phyloP scores from a whole-genome alignment of 2,329 filamentous ascomycete species.

The Venturia pyrina region DNA sequence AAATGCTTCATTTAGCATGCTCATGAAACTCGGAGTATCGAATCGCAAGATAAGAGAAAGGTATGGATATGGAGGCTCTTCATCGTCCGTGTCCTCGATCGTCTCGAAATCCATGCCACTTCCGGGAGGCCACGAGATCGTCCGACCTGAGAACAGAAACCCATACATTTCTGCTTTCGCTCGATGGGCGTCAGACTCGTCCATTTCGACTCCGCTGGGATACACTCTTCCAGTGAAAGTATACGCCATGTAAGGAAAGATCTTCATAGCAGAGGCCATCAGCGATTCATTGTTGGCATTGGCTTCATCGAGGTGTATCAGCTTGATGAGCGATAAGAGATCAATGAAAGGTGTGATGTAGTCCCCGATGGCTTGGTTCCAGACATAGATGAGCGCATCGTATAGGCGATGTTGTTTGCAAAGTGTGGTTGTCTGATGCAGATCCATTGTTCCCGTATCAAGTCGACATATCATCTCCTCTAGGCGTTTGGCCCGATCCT shows the following conservation, averaged over 20 bases:
- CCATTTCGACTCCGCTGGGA: slow-evolving; percentile 68
- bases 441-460: slow-evolving; percentile 80
- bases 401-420: slow-evolving; percentile 91
- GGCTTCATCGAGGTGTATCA: slow-evolving; percentile 46
- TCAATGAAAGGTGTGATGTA: slow-evolving; percentile 87
- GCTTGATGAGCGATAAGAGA: slow-evolving; percentile 53
- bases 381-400: slow-evolving; percentile 92
- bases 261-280: slow-evolving; percentile 68
- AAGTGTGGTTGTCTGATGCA: slow-evolving; percentile 82
- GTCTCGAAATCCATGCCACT: slow-evolving; percentile 53
- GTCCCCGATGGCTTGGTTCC: slow-evolving; percentile 83
- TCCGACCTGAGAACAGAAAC: slow-evolving; percentile 83
- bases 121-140: slow-evolving; percentile 62
- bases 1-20: slow-evolving; percentile 92
- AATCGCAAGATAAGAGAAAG: slow-evolving; percentile 76
- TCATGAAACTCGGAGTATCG: slow-evolving; percentile 85
- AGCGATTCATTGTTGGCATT: slow-evolving; percentile 50
- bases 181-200: slow-evolving; percentile 58
- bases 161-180: slow-evolving; percentile 87
- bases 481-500: slow-evolving; percentile 64
- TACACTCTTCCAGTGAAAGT: slow-evolving; percentile 84
- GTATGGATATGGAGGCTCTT: slow-evolving; percentile 74
- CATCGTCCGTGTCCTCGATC: slow-evolving; percentile 34
- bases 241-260: slow-evolving; percentile 92
- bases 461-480: slow-evolving; percentile 94